Evolutionary conservation across 1,284 basidiomycete species (phyloP).

Genomic region (Papiliotrema flavescens): DNA sequence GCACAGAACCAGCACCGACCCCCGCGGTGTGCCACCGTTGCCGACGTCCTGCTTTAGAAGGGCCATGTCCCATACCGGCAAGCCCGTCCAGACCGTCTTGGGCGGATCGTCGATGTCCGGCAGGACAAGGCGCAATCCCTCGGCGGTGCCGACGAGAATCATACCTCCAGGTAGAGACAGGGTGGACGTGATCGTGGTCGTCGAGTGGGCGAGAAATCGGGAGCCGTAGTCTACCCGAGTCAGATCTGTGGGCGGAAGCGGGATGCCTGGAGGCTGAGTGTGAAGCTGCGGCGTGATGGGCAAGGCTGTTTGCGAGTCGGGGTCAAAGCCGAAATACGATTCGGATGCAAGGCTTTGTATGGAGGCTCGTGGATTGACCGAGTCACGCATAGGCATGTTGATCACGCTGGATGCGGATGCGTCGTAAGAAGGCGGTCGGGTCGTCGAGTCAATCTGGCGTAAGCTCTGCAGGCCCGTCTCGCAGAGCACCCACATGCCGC

Average conservation of each 20-base stretch:
- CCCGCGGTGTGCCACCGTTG: not conserved
- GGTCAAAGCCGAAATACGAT: not conserved
- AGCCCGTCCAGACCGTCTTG: not conserved
- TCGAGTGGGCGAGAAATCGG: not conserved
- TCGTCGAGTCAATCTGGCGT: not conserved
- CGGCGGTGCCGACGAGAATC: not conserved
- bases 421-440: not conserved
- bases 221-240: not conserved
- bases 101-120: not conserved
- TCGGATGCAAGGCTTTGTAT: not conserved
- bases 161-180: not conserved
- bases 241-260: not conserved
- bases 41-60: not conserved
- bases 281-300: not conserved
- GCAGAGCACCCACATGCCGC: not conserved
- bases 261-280: not conserved
- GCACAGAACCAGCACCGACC: not conserved
- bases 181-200: not conserved
- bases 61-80: slow-evolving; percentile 1
- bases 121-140: not conserved
- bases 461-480: not conserved
- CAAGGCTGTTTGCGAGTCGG: not conserved
- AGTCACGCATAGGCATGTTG: not conserved
- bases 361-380: not conserved
- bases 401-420: not conserved